Evolutionary conservation across 345 rosid species (phyloP).

Genomic region (Turnera subulata): DNA sequence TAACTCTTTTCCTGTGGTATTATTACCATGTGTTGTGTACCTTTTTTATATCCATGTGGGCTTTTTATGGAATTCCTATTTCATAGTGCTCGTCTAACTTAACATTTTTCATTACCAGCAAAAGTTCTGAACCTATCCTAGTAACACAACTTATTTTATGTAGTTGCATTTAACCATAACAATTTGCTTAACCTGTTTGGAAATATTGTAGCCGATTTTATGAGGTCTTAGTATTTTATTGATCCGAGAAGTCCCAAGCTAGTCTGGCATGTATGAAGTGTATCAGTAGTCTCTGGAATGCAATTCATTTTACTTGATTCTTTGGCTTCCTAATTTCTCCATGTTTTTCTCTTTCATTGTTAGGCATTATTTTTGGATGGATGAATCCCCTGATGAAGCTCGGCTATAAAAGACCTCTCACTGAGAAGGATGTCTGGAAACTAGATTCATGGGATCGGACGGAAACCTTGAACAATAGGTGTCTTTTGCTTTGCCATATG

Average conservation of each 20-base stretch:
- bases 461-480: conserved; percentile 72
- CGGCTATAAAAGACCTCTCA: conserved; percentile 84
- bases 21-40: background rate
- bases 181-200: background rate
- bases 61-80: too few species aligned
- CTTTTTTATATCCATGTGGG: too few species aligned
- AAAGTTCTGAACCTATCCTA: too few species aligned
- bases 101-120: too few species aligned
- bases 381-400: conserved; percentile 81
- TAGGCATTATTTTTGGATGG: conserved; percentile 75
- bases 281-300: too few species aligned
- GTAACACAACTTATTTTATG: too few species aligned
- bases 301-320: background rate
- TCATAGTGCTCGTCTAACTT: too few species aligned
- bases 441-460: conserved; percentile 90
- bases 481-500: conserved; percentile 8
- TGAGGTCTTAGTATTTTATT: conserved; percentile 1
- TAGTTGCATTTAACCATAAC: background rate
- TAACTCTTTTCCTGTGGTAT: too few species aligned
- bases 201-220: conserved; percentile 11
- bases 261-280: conserved; percentile 5
- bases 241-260: conserved; percentile 2
- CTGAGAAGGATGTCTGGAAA: conserved; percentile 93
- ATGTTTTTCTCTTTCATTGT: conserved; percentile 11
- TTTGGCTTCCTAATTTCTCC: conserved; percentile 13